A percentile compares a stretch with the other conserved stretches of the same genome.
These are phyloP conservation scores for Chytridiales sp. DNA, from an alignment of 371 early-diverging fungal species.

Conservation along the genomic window DNA sequence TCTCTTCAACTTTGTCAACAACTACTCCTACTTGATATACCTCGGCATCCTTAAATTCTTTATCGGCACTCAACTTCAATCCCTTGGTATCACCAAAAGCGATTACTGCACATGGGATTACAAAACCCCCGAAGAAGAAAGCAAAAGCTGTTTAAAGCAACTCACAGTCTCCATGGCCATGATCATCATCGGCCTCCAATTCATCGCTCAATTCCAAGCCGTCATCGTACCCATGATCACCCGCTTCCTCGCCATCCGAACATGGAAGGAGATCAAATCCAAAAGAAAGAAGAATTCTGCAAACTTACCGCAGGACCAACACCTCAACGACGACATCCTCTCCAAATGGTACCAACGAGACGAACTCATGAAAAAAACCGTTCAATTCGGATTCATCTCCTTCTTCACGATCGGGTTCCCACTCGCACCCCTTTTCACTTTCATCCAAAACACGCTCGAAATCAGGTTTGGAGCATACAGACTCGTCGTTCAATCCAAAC, in stretches of 20 bases:
- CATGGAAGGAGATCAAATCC: neutral
- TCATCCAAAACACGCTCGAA: slow-evolving; percentile 53
- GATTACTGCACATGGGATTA: no score
- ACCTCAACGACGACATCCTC: slow-evolving; percentile 53
- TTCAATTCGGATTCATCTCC: slow-evolving; percentile 58
- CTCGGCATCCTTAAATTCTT: slow-evolving; percentile 53
- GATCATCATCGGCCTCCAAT: slow-evolving; percentile 57
- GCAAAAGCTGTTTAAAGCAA: slow-evolving; percentile 48
- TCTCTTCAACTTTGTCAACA: slow-evolving; percentile 60
- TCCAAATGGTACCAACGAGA: slow-evolving; percentile 26
- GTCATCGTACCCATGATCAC: slow-evolving; percentile 41
- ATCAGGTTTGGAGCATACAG: slow-evolving; percentile 39
- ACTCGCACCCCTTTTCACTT: slow-evolving; percentile 56
- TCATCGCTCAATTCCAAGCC: slow-evolving; percentile 47
- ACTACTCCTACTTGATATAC: slow-evolving; percentile 56
- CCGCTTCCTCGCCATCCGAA: slow-evolving; percentile 9
- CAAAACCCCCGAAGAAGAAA: slow-evolving; percentile 7
- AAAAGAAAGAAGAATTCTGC: slow-evolving; percentile 6
- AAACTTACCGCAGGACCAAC: slow-evolving; percentile 14
- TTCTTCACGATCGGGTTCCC: slow-evolving; percentile 58
- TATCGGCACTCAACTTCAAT: slow-evolving; percentile 12
- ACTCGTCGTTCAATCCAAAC: slow-evolving; percentile 24
- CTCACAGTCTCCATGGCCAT: slow-evolving; percentile 58
- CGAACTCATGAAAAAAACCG: slow-evolving; percentile 27
- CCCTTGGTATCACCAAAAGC: slow-evolving; percentile 11